Base-by-base conservation (phyloP, 306 rosid species). In the Vigna hirtella region DNA sequence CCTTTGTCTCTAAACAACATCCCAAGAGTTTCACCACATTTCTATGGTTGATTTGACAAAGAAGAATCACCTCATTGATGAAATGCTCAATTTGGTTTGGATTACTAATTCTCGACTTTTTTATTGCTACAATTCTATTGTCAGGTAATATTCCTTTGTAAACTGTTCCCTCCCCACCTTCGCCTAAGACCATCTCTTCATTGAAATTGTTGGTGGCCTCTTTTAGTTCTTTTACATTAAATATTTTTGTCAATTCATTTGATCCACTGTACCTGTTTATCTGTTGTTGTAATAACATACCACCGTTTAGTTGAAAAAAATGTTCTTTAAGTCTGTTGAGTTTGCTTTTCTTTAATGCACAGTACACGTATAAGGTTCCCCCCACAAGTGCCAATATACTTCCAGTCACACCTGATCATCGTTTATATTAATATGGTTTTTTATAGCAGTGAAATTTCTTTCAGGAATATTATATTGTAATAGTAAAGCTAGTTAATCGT, bases 11-110 rank as follows among this genome's bases (percentile, higher is more conserved):
- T 42, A 80, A 73, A 32, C 84, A 84, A 57, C 77, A 80, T 1
- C 93, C 90, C 0, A 90, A 74, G 14, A 90, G 86, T 28, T 48
- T 74, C 0, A 86, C 91, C 76, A 83, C 91, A 73, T 89, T 85
- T 1, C 87, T 82, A 0, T 87, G 88, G 48, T 79, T 85, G 68
- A 87, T 89, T 75, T 85, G 87, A 6, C 86, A 77, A 2, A 87
- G 85, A 8, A 89, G 43, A 0, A 83, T 15, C 10, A 89, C 78
- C 32, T 89, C 89, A 53, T 87, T 89, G 17, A 89, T 85, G 79
- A 89, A 89, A 13, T 74, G 86, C 56, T 82, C 74, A 15, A 66
- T 80, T 20, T 85, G 91, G 15, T 70, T 83, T 10, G 74, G 76
- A 36, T 87, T 81, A 2, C 18, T 64, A 1, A 85, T 28, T 62